phyloP scores from a whole-genome alignment of 345 rosid species.

The Carallia brachiata region DNA sequence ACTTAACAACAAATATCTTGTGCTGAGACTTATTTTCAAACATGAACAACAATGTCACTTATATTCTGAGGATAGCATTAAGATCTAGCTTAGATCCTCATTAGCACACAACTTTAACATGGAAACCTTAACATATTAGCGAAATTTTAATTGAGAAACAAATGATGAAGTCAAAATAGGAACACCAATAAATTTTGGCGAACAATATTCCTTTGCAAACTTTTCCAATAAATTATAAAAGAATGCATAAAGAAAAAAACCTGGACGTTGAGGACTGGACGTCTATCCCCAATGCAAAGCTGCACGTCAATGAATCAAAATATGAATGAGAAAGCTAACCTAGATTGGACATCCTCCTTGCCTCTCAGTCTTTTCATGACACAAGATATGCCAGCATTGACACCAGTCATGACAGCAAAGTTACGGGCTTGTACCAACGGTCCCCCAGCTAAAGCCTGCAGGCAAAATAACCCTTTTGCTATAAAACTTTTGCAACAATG shows the following conservation, averaged over 20 bases:
- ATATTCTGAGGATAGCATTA: no score
- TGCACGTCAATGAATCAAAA: neutral
- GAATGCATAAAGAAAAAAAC: neutral
- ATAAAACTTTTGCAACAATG: neutral
- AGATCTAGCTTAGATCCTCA: no score
- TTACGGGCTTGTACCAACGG: conserved; percentile 95
- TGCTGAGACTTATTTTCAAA: no score
- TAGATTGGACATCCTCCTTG: conserved; percentile 88
- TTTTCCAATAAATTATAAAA: no score
- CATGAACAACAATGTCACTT: no score
- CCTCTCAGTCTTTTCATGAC: conserved; percentile 91
- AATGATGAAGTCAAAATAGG: no score
- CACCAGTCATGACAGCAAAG: conserved; percentile 90
- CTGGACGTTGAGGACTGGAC: neutral
- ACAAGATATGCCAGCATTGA: conserved; percentile 82
- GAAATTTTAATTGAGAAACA: no score
- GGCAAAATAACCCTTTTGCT: neutral
- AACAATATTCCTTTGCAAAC: no score
- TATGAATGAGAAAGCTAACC: conserved; percentile 36
- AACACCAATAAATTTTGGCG: no score
- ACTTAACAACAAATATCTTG: no score
- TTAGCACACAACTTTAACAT: no score
- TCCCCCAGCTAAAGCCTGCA: conserved; percentile 83
- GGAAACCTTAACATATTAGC: no score
- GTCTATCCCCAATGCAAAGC: neutral